Conservation (phyloP, 148 eudicot species). For the Rheum nobile region DNA sequence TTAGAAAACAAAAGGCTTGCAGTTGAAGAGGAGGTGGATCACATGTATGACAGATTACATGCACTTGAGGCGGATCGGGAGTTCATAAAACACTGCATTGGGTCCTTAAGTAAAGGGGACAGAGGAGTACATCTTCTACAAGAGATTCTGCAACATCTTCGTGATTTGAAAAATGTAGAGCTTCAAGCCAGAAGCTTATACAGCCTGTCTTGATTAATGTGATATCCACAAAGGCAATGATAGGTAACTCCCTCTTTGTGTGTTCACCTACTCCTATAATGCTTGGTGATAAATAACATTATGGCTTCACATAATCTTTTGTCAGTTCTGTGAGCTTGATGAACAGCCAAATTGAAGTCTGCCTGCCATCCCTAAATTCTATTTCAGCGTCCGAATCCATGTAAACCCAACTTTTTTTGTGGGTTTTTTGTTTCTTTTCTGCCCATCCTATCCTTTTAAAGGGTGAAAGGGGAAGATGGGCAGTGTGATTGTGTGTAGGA, state of each 20-base stretch:
- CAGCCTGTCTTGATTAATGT: neutral
- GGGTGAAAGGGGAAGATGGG: neutral
- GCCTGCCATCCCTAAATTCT: neutral
- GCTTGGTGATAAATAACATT: neutral
- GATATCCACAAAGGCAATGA: neutral
- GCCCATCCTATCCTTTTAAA: neutral
- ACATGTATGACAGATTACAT: constrained; percentile 68
- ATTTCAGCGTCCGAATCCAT: neutral
- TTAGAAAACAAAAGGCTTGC: constrained; percentile 42
- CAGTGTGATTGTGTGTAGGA: neutral
- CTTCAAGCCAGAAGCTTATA: constrained; percentile 19
- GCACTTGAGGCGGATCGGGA: constrained; percentile 80
- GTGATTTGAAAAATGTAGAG: constrained; percentile 65
- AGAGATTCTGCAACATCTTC: constrained; percentile 75
- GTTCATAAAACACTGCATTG: constrained; percentile 72
- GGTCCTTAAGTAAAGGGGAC: constrained; percentile 82
- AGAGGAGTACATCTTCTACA: constrained; percentile 73
- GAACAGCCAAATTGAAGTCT: neutral
- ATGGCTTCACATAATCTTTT: neutral
- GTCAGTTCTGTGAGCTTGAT: neutral
- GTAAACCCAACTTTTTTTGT: neutral
- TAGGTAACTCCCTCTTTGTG: neutral
- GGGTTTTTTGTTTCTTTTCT: neutral
- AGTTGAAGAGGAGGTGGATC: constrained; percentile 70
- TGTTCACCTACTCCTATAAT: no score